A percentile compares a stretch with the other conserved stretches of the same genome.
Evolutionary conservation across 1,284 basidiomycete species (phyloP).

Genomic region (Moesziomyces parantarcticus): DNA sequence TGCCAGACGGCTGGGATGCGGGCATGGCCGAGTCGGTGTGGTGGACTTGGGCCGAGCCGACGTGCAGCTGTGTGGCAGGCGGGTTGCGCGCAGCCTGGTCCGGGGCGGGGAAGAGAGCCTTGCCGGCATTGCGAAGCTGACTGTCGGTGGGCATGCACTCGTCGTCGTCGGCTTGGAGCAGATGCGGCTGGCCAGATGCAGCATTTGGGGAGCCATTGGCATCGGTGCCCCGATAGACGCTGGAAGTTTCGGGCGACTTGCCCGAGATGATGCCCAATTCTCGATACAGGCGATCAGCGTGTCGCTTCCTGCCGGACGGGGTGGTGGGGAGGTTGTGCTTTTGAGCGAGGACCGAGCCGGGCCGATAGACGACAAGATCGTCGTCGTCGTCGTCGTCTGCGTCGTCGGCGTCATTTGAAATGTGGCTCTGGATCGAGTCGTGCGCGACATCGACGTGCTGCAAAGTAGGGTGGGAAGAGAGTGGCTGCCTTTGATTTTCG

Average conservation of each 20-base stretch:
- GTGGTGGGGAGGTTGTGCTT: constrained; percentile 39
- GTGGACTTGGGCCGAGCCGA: constrained; percentile 12
- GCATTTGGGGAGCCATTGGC: constrained; percentile 38
- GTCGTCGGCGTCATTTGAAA: neutral
- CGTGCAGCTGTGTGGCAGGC: constrained; percentile 19
- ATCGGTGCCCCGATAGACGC: constrained; percentile 23
- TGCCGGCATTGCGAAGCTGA: constrained; percentile 42
- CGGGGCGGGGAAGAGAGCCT: constrained; percentile 47
- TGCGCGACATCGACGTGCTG: too few species aligned
- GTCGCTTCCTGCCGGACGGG: constrained; percentile 27
- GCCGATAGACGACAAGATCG: constrained; percentile 20
- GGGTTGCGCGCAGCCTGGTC: constrained; percentile 39
- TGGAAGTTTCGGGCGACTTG: constrained; percentile 19
- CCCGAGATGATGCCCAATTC: constrained; percentile 31
- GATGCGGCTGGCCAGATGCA: neutral
- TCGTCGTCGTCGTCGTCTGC: constrained; percentile 9
- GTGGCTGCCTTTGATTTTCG: constrained; percentile 22
- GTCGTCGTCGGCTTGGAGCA: constrained; percentile 15
- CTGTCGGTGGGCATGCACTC: constrained; percentile 36
- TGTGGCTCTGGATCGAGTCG: too few species aligned
- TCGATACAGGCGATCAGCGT: constrained; percentile 35
- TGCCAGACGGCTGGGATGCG: constrained; percentile 3
- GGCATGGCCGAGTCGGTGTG: constrained; percentile 1
- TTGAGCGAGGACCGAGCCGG: constrained; percentile 23
- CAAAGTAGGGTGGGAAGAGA: neutral